Evolutionary conservation across 2,329 filamentous ascomycete genomes (phyloP).

Genomic region (Hysterium pulicare): DNA sequence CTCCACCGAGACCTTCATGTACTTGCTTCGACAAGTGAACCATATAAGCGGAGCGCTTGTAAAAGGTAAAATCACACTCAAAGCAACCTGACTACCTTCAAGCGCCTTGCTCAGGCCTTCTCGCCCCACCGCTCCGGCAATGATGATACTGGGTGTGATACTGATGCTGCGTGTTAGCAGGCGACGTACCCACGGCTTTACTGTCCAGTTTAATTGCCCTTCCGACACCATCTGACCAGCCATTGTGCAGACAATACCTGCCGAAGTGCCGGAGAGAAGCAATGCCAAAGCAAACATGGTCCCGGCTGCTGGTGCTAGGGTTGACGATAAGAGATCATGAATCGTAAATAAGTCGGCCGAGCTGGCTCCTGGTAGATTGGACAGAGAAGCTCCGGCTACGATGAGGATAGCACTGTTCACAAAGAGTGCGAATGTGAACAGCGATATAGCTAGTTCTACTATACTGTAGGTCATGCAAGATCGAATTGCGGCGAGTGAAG

Average conservation of each 20-base stretch:
- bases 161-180: slow-evolving; percentile 75
- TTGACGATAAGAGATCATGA: slow-evolving; percentile 65
- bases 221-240: slow-evolving; percentile 86
- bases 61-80: slow-evolving; percentile 78
- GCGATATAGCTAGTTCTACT: slow-evolving; percentile 64
- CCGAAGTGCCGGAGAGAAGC: slow-evolving; percentile 74
- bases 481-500: slow-evolving; percentile 68
- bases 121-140: slow-evolving; percentile 73
- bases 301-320: slow-evolving; percentile 71
- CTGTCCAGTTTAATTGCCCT: slow-evolving; percentile 71
- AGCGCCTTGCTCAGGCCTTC: slow-evolving; percentile 68
- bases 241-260: slow-evolving; percentile 86
- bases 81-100: slow-evolving; percentile 71
- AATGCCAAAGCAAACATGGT: slow-evolving; percentile 81
- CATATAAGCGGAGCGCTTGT: slow-evolving; percentile 80
- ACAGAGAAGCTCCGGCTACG: slow-evolving; percentile 74
- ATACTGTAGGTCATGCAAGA: slow-evolving; percentile 72
- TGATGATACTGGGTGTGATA: slow-evolving; percentile 78
- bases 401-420: slow-evolving; percentile 82
- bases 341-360: slow-evolving; percentile 81
- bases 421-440: slow-evolving; percentile 81
- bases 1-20: slow-evolving; percentile 67
- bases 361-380: slow-evolving; percentile 54
- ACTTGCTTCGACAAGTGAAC: slow-evolving; percentile 75
- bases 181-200: slow-evolving; percentile 74